Percentiles rank a stretch among this genome's conserved stretches.
Evolutionary conservation across 495 filamentous ascomycete species (phyloP).

Genomic region (Podospora bellae-mahoneyi): DNA sequence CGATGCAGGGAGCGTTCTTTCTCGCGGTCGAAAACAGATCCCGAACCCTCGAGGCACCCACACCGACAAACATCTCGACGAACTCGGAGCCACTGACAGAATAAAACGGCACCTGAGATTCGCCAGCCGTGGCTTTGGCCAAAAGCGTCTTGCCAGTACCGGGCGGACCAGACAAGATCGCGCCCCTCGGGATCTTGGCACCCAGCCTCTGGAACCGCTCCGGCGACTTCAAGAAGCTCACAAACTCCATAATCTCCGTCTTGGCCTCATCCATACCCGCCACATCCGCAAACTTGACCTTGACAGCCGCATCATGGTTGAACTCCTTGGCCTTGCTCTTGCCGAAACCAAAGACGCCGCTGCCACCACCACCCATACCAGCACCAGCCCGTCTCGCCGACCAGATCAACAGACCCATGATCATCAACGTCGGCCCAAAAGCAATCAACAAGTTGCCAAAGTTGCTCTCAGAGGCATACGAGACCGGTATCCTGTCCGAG

Average conservation of each 20-base stretch:
- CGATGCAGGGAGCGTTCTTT: constrained; percentile 96
- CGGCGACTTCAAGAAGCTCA: constrained; percentile 89
- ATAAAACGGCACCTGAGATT: constrained; percentile 97
- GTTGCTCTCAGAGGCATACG: constrained; percentile 74
- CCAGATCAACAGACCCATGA: constrained; percentile 76
- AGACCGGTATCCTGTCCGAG: constrained; percentile 83
- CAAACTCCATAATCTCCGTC: constrained; percentile 98
- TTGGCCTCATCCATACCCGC: constrained; percentile 99
- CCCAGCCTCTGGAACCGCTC: constrained; percentile 87
- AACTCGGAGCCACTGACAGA: constrained; percentile 98
- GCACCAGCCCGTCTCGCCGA: constrained; percentile 59
- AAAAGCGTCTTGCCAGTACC: constrained; percentile 98
- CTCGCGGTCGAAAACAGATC: constrained; percentile 93
- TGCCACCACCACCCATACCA: constrained; percentile 60
- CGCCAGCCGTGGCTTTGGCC: constrained; percentile 94
- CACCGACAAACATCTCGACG: constrained; percentile 99
- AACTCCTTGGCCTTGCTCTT: constrained; percentile 94
- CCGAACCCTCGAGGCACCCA: constrained; percentile 89
- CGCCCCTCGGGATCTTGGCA: constrained; percentile 95
- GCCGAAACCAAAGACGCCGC: constrained; percentile 89
- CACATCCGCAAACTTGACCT: constrained; percentile 94
- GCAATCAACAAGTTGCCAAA: constrained; percentile 62
- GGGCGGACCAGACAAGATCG: constrained; percentile 91
- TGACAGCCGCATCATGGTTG: constrained; percentile 93
- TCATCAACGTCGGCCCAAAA: constrained; percentile 82